Percentiles rank a stretch among this genome's conserved stretches.
Conservation (phyloP, 371 early-diverging fungal species). For the Mortierella sp. region DNA sequence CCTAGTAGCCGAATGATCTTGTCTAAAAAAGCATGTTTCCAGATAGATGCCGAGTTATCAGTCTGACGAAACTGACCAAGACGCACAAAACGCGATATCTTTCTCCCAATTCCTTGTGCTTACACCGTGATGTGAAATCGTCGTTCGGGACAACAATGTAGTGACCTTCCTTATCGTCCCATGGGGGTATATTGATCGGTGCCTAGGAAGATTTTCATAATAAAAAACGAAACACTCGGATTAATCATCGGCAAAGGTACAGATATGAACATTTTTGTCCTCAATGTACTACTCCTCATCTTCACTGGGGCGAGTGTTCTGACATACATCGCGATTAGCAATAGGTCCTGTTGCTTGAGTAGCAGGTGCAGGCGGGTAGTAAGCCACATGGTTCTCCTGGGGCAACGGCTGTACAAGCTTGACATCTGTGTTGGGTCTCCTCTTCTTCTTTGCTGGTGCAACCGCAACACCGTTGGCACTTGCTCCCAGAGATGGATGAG, state of each 20-base stretch:
- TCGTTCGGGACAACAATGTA: conserved; percentile 82
- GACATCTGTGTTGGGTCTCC: conserved; percentile 28
- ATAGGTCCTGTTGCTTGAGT: conserved; percentile 15
- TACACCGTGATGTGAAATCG: conserved; percentile 80
- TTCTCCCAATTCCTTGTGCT: conserved; percentile 36
- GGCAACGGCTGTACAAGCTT: conserved; percentile 24
- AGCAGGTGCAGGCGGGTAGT: conserved; percentile 25
- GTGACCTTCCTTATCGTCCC: conserved; percentile 95
- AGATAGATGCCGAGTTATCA: conserved; percentile 8
- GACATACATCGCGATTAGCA: conserved; percentile 28
- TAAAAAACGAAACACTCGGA: neutral
- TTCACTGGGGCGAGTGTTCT: no score
- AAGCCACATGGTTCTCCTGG: conserved; percentile 19
- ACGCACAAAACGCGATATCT: no score
- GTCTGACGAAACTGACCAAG: no score
- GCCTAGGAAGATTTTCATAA: conserved; percentile 8
- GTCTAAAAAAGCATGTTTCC: conserved; percentile 58
- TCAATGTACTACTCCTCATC: no score
- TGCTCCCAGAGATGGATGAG: conserved; percentile 7
- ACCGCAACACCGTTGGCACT: conserved; percentile 2
- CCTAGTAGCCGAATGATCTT: conserved; percentile 87
- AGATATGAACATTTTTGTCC: no score
- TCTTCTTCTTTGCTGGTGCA: conserved; percentile 37
- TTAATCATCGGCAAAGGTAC: no score
- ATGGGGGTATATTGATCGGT: conserved; percentile 47